Percentiles rank a stretch among this genome's conserved stretches.
These are phyloP conservation scores for Gossypium davidsonii DNA, from an alignment of 441 rosid species.

Conservation along the genomic window DNA sequence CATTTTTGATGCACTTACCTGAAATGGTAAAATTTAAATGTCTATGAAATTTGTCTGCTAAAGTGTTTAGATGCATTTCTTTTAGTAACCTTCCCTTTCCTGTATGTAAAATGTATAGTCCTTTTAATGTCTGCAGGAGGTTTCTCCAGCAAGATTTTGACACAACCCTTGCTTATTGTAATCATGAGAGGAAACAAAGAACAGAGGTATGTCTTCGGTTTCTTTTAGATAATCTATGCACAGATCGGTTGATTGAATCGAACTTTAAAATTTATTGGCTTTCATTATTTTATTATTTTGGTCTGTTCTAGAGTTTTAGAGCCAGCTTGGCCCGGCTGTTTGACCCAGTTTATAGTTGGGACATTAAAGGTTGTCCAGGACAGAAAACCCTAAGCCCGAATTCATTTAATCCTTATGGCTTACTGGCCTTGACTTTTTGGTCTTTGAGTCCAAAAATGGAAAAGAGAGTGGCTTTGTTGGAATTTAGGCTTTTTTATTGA, in stretches of 20 bases:
- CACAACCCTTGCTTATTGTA: slow-evolving; percentile 76
- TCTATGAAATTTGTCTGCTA: background rate
- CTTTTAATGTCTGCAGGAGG: slow-evolving; percentile 48
- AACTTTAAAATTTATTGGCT: background rate
- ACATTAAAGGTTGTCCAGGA: background rate
- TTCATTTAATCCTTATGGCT: background rate
- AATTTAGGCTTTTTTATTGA: background rate
- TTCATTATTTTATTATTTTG: background rate
- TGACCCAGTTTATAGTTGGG: background rate
- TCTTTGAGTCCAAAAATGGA: background rate
- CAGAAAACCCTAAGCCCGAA: background rate
- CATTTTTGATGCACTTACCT: background rate
- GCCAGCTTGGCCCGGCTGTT: background rate
- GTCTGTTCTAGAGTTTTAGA: background rate
- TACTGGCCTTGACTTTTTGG: background rate
- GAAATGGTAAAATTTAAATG: background rate
- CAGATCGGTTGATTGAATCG: background rate
- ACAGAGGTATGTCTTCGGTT: slow-evolving; percentile 51
- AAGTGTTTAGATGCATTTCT: background rate
- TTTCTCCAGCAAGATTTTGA: slow-evolving; percentile 90
- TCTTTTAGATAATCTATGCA: background rate
- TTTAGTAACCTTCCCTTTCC: background rate
- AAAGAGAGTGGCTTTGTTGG: background rate
- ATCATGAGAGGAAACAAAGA: slow-evolving; percentile 93
- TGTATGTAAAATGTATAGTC: background rate